Percentiles rank a stretch among this genome's conserved stretches.
Conservation (phyloP, 345 rosid species). For the Gossypium rotundifolium region DNA sequence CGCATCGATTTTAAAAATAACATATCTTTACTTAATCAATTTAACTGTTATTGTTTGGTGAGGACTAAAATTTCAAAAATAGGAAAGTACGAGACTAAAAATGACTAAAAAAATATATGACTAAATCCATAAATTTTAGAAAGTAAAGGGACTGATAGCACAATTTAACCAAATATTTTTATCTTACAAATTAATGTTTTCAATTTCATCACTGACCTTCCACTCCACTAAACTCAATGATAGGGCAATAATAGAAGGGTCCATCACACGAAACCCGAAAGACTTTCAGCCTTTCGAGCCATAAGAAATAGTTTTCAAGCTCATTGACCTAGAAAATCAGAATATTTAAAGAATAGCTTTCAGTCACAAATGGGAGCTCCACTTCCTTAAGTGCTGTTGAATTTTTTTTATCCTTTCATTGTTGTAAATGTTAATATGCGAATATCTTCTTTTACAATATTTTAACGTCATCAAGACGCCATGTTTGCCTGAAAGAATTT, state of each 20-base stretch:
- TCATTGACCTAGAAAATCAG: not conserved
- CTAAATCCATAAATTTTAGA: too few species aligned
- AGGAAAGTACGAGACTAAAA: too few species aligned
- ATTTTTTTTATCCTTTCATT: not conserved
- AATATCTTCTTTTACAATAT: not conserved
- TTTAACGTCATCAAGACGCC: not conserved
- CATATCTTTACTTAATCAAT: too few species aligned
- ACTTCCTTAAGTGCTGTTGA: not conserved
- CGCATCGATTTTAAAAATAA: too few species aligned
- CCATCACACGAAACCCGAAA: not conserved
- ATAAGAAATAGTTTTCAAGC: not conserved
- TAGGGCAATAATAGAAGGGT: not conserved
- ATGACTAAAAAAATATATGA: too few species aligned
- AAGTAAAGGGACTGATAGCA: too few species aligned
- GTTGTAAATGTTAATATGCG: not conserved
- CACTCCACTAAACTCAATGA: not conserved
- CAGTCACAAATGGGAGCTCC: not conserved
- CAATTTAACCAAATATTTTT: too few species aligned
- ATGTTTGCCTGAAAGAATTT: not conserved
- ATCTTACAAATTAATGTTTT: too few species aligned
- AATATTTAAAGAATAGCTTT: not conserved
- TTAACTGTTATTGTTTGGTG: too few species aligned
- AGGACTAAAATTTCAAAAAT: too few species aligned
- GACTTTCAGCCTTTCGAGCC: not conserved
- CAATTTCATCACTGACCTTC: not conserved